Conservation (phyloP, 768 basidiomycete species). For the Boletus speciosus region DNA sequence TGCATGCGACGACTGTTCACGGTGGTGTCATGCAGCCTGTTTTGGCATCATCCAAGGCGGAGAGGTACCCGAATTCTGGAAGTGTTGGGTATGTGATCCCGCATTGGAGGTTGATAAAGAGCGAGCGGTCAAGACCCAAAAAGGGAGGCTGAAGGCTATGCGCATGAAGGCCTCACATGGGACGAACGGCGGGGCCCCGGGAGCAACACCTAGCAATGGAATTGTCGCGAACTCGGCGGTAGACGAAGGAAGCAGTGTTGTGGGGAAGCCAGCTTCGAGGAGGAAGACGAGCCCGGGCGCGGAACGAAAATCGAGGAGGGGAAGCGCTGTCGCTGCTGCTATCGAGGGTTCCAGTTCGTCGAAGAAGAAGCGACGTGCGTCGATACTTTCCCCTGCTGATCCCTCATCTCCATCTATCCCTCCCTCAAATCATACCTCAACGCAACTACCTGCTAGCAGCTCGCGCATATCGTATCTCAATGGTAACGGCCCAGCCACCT, state of each 20-base stretch:
- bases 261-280: slow-evolving; percentile 27
- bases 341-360: slow-evolving; percentile 32
- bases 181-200: slow-evolving; percentile 16
- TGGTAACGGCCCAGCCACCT: background rate
- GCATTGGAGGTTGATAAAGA: slow-evolving; percentile 43
- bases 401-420: slow-evolving; percentile 18
- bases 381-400: slow-evolving; percentile 30
- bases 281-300: slow-evolving; percentile 38
- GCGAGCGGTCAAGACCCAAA: slow-evolving; percentile 44
- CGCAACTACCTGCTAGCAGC: slow-evolving; percentile 14
- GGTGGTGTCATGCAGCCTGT: slow-evolving; percentile 85
- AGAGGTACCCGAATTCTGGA: slow-evolving; percentile 69
- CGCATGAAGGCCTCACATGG: slow-evolving; percentile 27
- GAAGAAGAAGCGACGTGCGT: slow-evolving; percentile 39
- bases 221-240: slow-evolving; percentile 6
- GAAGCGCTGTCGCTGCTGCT: slow-evolving; percentile 33
- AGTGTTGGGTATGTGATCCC: slow-evolving; percentile 68
- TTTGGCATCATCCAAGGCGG: slow-evolving; percentile 55
- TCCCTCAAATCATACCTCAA: slow-evolving; percentile 7
- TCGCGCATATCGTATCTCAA: slow-evolving; percentile 18
- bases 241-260: slow-evolving; percentile 14
- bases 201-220: slow-evolving; percentile 21
- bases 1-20: slow-evolving; percentile 76
- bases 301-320: slow-evolving; percentile 38
- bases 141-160: slow-evolving; percentile 35